Evolutionary conservation across 495 filamentous ascomycete genomes (phyloP).

Genomic region (Hypoxylon fragiforme): DNA sequence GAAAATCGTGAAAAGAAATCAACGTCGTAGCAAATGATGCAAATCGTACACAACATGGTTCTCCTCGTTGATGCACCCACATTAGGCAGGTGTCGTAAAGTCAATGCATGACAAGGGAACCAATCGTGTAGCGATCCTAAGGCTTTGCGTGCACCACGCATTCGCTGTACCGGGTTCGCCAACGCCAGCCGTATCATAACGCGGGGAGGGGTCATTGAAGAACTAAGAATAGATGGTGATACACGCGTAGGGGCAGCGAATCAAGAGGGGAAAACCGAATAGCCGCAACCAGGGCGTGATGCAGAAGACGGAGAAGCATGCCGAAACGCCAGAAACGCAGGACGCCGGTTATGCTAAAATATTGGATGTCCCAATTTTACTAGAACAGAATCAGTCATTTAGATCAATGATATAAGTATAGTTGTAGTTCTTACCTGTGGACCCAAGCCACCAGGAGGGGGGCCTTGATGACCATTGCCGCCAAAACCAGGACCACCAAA

Average conservation of each 20-base stretch:
- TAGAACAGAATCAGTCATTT: conserved; percentile 14
- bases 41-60: conserved; percentile 23
- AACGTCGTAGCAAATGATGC: conserved; percentile 32
- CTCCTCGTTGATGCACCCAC: conserved; percentile 17
- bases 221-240: conserved; percentile 13
- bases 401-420: not conserved
- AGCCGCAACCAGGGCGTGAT: conserved; percentile 38
- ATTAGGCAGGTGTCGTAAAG: conserved; percentile 20
- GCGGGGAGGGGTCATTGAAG: conserved; percentile 25
- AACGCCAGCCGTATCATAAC: conserved; percentile 28
- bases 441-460: conserved; percentile 36
- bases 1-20: conserved; percentile 29
- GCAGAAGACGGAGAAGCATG: conserved; percentile 36
- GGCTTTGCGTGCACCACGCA: conserved; percentile 16
- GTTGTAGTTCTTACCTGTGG: conserved; percentile 30
- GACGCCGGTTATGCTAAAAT: conserved; percentile 40
- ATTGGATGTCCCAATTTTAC: conserved; percentile 11
- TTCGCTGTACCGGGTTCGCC: conserved; percentile 25
- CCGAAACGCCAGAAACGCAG: conserved; percentile 41
- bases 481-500: conserved; percentile 37
- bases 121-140: conserved; percentile 19
- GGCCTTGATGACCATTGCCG: conserved; percentile 29
- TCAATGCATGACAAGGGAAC: conserved; percentile 14
- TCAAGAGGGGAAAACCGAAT: conserved; percentile 17
- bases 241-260: conserved; percentile 14